A percentile compares a stretch with the other conserved stretches of the same genome.
Conservation (phyloP, 1,284 basidiomycete species). For the Ceratorhiza oryzae-sativae region DNA sequence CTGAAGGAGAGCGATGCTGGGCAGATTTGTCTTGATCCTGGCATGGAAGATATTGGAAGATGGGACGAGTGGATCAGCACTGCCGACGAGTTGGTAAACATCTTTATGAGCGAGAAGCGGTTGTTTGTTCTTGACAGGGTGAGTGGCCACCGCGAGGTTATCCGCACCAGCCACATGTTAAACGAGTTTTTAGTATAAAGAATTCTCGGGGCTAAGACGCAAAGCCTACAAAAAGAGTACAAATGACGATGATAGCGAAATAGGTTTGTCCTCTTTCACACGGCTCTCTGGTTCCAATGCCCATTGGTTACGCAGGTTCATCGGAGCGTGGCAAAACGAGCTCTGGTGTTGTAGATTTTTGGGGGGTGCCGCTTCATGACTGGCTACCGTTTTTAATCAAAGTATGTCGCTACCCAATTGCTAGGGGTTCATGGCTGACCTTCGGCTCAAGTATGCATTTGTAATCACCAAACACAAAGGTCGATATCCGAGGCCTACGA, state of each 20-base stretch:
- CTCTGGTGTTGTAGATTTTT: slow-evolving; percentile 67
- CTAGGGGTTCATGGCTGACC: neutral
- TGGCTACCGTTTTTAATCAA: slow-evolving; percentile 89
- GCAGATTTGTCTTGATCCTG: slow-evolving; percentile 43
- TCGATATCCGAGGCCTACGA: slow-evolving; percentile 77
- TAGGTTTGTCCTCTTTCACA: slow-evolving; percentile 7
- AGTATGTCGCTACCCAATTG: slow-evolving; percentile 55
- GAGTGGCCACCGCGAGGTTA: slow-evolving; percentile 45
- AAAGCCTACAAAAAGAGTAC: slow-evolving; percentile 67
- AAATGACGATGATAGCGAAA: slow-evolving; percentile 46
- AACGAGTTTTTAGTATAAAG: slow-evolving; percentile 9
- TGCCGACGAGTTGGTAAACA: slow-evolving; percentile 83
- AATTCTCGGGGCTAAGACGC: slow-evolving; percentile 56
- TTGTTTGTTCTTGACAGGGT: slow-evolving; percentile 82
- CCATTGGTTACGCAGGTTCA: neutral
- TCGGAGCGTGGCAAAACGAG: slow-evolving; percentile 45
- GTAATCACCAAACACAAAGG: slow-evolving; percentile 68
- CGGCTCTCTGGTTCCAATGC: neutral
- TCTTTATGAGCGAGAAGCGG: slow-evolving; percentile 80
- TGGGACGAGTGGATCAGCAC: slow-evolving; percentile 72
- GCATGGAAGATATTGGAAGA: slow-evolving; percentile 50
- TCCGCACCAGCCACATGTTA: neutral
- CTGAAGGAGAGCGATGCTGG: slow-evolving; percentile 51
- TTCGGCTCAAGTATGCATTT: slow-evolving; percentile 77
- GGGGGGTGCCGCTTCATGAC: slow-evolving; percentile 82